Evolutionary conservation across 2,329 filamentous ascomycete genomes (phyloP).

Genomic region (Cercospora beticola): DNA sequence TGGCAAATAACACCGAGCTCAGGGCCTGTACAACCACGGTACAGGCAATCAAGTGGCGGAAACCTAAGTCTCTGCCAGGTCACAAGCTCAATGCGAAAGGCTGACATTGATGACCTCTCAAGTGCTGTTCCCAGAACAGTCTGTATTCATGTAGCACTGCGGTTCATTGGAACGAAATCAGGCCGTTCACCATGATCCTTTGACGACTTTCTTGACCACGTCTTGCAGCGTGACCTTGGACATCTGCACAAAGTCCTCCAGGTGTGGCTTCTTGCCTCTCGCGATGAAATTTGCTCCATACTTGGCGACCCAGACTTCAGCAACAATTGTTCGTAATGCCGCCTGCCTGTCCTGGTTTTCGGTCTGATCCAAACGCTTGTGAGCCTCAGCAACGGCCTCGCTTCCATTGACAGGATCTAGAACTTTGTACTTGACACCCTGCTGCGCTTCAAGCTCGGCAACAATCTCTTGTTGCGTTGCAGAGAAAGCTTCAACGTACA

Average conservation of each 20-base stretch:
- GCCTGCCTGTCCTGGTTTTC: slow-evolving; percentile 13
- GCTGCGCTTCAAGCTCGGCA: slow-evolving; percentile 64
- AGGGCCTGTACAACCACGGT: not conserved
- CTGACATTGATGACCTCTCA: not conserved
- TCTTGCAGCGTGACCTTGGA: slow-evolving; percentile 15
- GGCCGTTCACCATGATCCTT: not conserved
- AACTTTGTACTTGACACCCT: slow-evolving; percentile 54
- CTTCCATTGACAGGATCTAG: slow-evolving; percentile 34
- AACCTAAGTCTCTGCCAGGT: not conserved
- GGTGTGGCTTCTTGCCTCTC: slow-evolving; percentile 15
- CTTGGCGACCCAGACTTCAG: slow-evolving; percentile 20
- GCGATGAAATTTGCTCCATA: slow-evolving; percentile 16
- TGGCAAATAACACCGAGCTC: not conserved
- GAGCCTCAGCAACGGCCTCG: slow-evolving; percentile 14
- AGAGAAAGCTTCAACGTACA: slow-evolving; percentile 67
- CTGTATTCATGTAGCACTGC: not conserved
- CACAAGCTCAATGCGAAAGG: not conserved
- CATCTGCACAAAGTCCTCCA: slow-evolving; percentile 18
- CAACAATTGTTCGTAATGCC: slow-evolving; percentile 13
- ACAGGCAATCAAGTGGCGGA: not conserved
- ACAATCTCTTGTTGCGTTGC: slow-evolving; percentile 61
- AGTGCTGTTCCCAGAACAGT: not conserved
- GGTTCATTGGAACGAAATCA: not conserved
- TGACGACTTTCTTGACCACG: slow-evolving; percentile 1
- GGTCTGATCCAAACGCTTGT: slow-evolving; percentile 11